Conservation (phyloP, 2,329 filamentous ascomycete genomes). For the Trichoderma asperellum region DNA sequence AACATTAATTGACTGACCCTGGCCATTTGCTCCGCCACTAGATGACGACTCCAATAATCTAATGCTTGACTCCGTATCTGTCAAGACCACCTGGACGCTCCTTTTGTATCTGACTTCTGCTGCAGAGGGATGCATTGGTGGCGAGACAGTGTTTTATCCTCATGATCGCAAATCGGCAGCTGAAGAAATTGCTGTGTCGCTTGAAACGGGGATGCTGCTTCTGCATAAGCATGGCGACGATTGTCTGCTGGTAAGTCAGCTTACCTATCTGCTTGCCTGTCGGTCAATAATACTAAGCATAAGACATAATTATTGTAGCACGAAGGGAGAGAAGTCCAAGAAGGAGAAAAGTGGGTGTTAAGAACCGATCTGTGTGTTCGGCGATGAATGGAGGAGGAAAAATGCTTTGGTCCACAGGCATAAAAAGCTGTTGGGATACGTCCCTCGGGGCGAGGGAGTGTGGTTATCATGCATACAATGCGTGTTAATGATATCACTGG, state of each 20-base stretch:
- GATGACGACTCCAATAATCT: conserved; percentile 87
- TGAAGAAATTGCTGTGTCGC: conserved; percentile 71
- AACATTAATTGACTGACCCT: background rate
- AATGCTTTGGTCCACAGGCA: background rate
- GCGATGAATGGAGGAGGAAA: background rate
- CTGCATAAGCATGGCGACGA: conserved; percentile 88
- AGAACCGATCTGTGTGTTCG: conserved; percentile 78
- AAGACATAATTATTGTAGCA: conserved; percentile 53
- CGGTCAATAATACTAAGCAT: conserved; percentile 34
- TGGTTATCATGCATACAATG: background rate
- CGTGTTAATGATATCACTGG: too few relatives aligned
- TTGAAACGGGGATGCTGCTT: conserved; percentile 83
- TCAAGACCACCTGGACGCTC: conserved; percentile 83
- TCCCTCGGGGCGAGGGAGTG: background rate
- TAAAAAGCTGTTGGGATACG: too few relatives aligned
- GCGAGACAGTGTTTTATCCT: conserved; percentile 91
- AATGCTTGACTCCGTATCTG: conserved; percentile 42
- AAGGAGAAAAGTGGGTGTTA: conserved; percentile 90
- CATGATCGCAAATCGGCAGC: conserved; percentile 60
- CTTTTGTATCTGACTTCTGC: conserved; percentile 83
- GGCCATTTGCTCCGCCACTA: conserved; percentile 41
- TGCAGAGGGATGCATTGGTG: conserved; percentile 75
- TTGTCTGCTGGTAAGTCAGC: conserved; percentile 70
- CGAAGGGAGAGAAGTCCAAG: conserved; percentile 77
- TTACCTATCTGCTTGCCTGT: conserved; percentile 12